These are phyloP conservation scores for Adansonia gregorii DNA, from an alignment of 441 rosid genomes.

Conservation along the genomic window DNA sequence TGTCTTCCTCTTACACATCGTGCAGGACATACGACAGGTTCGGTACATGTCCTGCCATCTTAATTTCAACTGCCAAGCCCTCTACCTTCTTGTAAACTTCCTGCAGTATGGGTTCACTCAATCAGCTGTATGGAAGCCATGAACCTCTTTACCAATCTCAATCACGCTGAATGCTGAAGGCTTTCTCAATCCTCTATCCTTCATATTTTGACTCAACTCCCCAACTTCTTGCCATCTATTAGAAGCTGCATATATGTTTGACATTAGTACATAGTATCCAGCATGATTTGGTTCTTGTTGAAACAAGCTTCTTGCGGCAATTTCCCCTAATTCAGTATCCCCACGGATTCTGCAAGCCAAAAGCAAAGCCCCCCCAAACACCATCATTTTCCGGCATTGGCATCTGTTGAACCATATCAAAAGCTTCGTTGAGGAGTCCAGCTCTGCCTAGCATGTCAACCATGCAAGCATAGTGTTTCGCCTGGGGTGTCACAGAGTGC, in stretches of 20 bases:
- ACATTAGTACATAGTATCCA: constrained; percentile 56
- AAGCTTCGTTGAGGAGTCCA: constrained; percentile 52
- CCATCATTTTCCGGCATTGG: constrained; percentile 46
- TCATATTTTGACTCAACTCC: constrained; percentile 49
- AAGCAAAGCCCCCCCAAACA: constrained; percentile 67
- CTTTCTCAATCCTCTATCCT: constrained; percentile 52
- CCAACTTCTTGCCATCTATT: constrained; percentile 59
- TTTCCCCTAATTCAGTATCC: constrained; percentile 49
- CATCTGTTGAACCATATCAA: constrained; percentile 51
- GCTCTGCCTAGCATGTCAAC: constrained; percentile 77
- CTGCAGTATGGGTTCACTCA: constrained; percentile 39
- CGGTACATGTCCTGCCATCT: constrained; percentile 47
- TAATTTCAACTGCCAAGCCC: constrained; percentile 41
- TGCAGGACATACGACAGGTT: constrained; percentile 53
- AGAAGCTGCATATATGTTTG: constrained; percentile 56
- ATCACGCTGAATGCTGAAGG: constrained; percentile 54
- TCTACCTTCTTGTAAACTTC: constrained; percentile 43
- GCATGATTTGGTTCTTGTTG: constrained; percentile 53
- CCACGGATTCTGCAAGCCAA: constrained; percentile 70
- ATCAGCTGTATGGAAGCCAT: constrained; percentile 58
- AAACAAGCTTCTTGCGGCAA: constrained; percentile 51
- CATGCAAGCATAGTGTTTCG: constrained; percentile 62
- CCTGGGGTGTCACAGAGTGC: constrained; percentile 40
- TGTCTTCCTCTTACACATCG: constrained; percentile 56
- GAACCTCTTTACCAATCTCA: constrained; percentile 40